Conservation (phyloP, 2,329 filamentous ascomycete species). For the Fusarium foetens region DNA sequence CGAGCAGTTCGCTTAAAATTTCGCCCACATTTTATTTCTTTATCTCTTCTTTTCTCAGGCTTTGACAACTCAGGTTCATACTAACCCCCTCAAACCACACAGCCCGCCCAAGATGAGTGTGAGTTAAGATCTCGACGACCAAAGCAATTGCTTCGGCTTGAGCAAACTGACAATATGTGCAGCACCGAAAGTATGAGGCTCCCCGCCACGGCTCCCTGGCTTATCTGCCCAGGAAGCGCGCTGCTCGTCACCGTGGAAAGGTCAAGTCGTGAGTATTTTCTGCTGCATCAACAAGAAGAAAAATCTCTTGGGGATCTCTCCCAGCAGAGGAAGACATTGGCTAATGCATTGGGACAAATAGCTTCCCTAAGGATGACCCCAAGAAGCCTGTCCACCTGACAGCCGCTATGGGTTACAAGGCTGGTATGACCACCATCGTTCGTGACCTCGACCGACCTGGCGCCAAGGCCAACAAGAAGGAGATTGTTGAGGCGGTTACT, state of each 20-base stretch:
- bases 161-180: conserved; percentile 33
- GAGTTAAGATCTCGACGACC: conserved; percentile 38
- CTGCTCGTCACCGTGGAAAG: conserved; percentile 93
- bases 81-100: conserved; percentile 52
- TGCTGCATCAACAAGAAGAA: background rate
- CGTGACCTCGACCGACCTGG: conserved; percentile 98
- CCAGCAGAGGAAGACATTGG: conserved; percentile 16
- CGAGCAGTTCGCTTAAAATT: conserved; percentile 53
- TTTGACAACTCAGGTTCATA: conserved; percentile 49
- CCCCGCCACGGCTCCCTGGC: conserved; percentile 95
- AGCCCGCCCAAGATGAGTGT: conserved; percentile 56
- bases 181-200: conserved; percentile 76
- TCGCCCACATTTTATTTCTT: conserved; percentile 51
- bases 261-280: conserved; percentile 87
- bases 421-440: conserved; percentile 99
- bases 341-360: conserved; percentile 55
- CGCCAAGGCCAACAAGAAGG: conserved; percentile 99
- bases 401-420: conserved; percentile 99
- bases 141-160: conserved; percentile 45
- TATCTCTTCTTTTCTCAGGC: conserved; percentile 48
- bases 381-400: conserved; percentile 99
- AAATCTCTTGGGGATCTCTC: background rate
- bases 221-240: conserved; percentile 90
- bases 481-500: conserved; percentile 89
- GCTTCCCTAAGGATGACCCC: conserved; percentile 99